phyloP scores from a whole-genome alignment of 2,329 filamentous ascomycete genomes.

The Zymoseptoria pseudotritici region DNA sequence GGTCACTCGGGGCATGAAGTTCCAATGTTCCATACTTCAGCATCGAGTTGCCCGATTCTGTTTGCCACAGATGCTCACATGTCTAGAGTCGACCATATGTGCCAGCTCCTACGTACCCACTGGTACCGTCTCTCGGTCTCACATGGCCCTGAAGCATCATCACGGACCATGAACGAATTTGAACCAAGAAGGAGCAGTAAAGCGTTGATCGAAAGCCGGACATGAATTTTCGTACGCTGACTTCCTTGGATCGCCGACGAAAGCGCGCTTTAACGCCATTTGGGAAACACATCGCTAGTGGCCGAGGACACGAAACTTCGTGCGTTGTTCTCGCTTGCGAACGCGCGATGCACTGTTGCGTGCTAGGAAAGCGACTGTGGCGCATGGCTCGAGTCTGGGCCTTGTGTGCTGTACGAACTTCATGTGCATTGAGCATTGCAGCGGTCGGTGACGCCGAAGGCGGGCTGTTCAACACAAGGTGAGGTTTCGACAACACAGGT shows the following conservation, averaged over 20 bases:
- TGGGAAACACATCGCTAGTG: not conserved
- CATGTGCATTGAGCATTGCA: not conserved
- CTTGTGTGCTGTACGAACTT: not conserved
- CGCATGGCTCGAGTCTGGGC: not conserved
- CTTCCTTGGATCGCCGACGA: not conserved
- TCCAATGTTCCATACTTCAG: not conserved
- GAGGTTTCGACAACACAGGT: not conserved
- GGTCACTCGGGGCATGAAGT: not conserved
- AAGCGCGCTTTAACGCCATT: not conserved
- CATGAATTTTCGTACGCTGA: not conserved
- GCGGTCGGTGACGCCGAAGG: not conserved
- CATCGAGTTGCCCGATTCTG: not conserved
- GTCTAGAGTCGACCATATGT: not conserved
- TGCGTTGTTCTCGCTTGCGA: not conserved
- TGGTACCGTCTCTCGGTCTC: not conserved
- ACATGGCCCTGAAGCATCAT: not conserved
- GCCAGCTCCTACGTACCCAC: no score
- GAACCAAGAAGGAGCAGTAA: not conserved
- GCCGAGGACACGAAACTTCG: not conserved
- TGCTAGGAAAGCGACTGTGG: not conserved
- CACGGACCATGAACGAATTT: not conserved
- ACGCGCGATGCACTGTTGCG: not conserved
- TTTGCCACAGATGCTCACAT: not conserved
- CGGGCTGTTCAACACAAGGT: not conserved
- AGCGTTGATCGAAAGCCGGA: not conserved